A percentile compares a stretch with the other conserved stretches of the same genome.
Conservation (phyloP, 2,329 filamentous ascomycete species). For the Annulohypoxylon truncatum region DNA sequence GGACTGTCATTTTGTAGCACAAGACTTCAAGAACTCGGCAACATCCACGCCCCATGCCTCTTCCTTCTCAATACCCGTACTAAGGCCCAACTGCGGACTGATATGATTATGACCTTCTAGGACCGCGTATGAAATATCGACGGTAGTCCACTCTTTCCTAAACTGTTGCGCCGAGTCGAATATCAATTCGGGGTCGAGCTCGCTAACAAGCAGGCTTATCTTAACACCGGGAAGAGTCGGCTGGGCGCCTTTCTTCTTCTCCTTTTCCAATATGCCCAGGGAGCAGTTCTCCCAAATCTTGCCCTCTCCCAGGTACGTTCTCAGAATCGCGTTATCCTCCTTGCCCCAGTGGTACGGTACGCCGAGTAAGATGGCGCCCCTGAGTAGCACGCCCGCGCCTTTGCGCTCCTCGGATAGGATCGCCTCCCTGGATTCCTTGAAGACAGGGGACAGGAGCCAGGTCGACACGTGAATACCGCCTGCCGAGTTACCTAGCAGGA, state of each 20-base stretch:
- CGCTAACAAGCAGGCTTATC: slow-evolving; percentile 43
- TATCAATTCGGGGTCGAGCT: slow-evolving; percentile 46
- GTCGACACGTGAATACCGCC: slow-evolving; percentile 54
- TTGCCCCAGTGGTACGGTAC: slow-evolving; percentile 45
- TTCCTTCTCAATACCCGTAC: slow-evolving; percentile 47
- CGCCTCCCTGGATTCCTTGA: slow-evolving; percentile 36
- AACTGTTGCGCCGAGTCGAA: slow-evolving; percentile 42
- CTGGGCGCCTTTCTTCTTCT: slow-evolving; percentile 30
- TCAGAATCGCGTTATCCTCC: slow-evolving; percentile 37
- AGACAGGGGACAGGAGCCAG: slow-evolving; percentile 49
- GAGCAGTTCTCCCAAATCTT: slow-evolving; percentile 41
- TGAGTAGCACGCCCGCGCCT: slow-evolving; percentile 36
- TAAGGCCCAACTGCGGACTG: slow-evolving; percentile 44
- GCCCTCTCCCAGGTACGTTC: slow-evolving; percentile 43
- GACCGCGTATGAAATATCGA: slow-evolving; percentile 36
- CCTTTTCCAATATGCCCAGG: slow-evolving; percentile 39
- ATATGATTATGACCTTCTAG: slow-evolving; percentile 49
- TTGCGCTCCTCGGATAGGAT: slow-evolving; percentile 22
- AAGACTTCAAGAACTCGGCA: slow-evolving; percentile 40
- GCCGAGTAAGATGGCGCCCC: slow-evolving; percentile 42
- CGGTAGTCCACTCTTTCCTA: slow-evolving; percentile 38
- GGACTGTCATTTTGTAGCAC: slow-evolving; percentile 32
- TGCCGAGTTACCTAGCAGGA: slow-evolving; percentile 56
- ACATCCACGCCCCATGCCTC: slow-evolving; percentile 48
- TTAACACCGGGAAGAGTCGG: slow-evolving; percentile 38